phyloP scores from a whole-genome alignment of 257 asterid species.

The Capsicum chinense region DNA sequence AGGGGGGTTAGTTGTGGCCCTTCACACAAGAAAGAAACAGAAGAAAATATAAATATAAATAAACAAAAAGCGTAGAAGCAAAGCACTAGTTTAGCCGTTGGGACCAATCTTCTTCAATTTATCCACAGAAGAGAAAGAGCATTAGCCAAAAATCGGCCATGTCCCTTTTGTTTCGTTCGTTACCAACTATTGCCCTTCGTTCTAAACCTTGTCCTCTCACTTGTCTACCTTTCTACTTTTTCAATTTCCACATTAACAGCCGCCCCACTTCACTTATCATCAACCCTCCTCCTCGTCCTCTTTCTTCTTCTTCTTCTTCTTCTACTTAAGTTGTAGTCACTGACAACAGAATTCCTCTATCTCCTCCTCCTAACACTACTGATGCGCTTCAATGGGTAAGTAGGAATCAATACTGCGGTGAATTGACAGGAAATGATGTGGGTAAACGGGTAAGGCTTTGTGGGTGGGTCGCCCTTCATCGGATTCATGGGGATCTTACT shows the following conservation, averaged over 20 bases:
- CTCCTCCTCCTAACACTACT: neutral
- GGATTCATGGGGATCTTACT: constrained; percentile 94
- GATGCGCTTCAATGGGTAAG: constrained; percentile 76
- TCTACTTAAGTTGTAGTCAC: too few relatives aligned
- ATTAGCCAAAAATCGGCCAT: neutral
- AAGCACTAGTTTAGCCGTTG: too few relatives aligned
- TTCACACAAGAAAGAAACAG: too few relatives aligned
- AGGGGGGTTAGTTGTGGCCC: too few relatives aligned
- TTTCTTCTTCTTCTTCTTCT: neutral
- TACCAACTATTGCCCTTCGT: constrained; percentile 67
- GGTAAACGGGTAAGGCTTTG: constrained; percentile 88
- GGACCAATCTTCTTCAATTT: too few relatives aligned
- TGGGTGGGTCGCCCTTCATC: constrained; percentile 99
- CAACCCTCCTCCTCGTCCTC: constrained; percentile 24
- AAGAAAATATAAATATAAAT: too few relatives aligned
- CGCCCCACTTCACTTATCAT: constrained; percentile 23
- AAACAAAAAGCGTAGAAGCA: too few relatives aligned
- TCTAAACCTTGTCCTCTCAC: constrained; percentile 48
- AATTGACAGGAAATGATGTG: constrained; percentile 67
- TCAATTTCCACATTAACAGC: constrained; percentile 41
- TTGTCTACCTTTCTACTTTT: constrained; percentile 38
- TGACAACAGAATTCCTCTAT: too few relatives aligned
- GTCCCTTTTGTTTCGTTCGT: constrained; percentile 71
- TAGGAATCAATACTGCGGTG: constrained; percentile 79
- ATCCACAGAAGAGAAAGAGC: too few relatives aligned